Base-by-base conservation (phyloP, 345 rosid genomes). In the Capsella bursapastoris region DNA sequence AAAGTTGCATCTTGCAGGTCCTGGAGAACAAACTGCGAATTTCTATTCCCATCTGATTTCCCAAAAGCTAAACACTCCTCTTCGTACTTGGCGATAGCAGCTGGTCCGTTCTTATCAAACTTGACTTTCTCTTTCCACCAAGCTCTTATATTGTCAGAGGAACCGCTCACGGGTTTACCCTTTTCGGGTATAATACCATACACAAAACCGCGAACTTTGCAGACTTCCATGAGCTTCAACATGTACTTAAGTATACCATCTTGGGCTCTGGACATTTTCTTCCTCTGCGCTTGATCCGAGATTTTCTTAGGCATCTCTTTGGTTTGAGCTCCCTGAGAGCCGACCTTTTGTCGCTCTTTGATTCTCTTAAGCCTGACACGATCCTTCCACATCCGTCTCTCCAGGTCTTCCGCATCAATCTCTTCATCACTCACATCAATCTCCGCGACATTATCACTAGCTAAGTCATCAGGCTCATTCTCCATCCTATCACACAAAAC, bases 41-140 rank as follows among this genome's bases (percentile, higher is more conserved):
- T 85, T 22, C 93, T 89, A 64, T 76, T 92, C 65, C 83, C 80
- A 22, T 95, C 91, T 2, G 91, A 84, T 63, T 80, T 90, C 37
- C 78, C 82, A 75, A 84, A 81, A 9, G 93, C 92, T 66, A 89
- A 75, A 57, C 89, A 89, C 68, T 96, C 98, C 14, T 92, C 96
- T 77, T 92, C 96, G 71, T 92, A 85, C 69, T 92, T 96, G 8
- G 83, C 81, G 59, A 96, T 90, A 9, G 99, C 99, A 3, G 97
- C 98, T 0, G 98, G 99, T 4, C 99, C 99, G 67, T 96, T 96
- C 87, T 85, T 96, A 73, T 96, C 99, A 47, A 96, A 96, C 86
- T 89, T 96, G 56, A 96, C 99, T 85, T 90, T 92, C 82, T 96
- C 99, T 74, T 92, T 96, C 99, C 99, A 96, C 99, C 99, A 96